Percentiles rank a stretch among this genome's conserved stretches.
Conservation (phyloP, 2,329 filamentous ascomycete genomes). For the Colletotrichum eleusines region DNA sequence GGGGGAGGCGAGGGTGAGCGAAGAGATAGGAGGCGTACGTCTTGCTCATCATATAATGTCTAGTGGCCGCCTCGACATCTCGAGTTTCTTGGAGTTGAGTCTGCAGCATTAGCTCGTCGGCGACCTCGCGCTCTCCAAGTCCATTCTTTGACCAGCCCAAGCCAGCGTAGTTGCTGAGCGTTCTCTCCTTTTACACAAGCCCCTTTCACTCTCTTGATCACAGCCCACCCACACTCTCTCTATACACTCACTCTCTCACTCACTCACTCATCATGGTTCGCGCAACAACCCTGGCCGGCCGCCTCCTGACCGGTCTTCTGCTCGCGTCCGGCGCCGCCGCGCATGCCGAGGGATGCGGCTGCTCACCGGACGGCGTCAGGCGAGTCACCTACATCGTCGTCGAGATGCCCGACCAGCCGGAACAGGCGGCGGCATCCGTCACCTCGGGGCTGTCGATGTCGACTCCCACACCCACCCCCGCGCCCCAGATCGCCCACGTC, state of each 20-base stretch:
- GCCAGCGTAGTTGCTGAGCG: conserved; percentile 25
- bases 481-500: conserved; percentile 25
- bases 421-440: conserved; percentile 2
- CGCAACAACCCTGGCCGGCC: conserved; percentile 19
- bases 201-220: not conserved
- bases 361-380: conserved; percentile 31
- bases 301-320: conserved; percentile 27
- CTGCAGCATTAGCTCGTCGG: conserved; percentile 31
- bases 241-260: not conserved
- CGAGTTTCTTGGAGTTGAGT: not conserved
- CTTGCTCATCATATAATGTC: conserved; percentile 25
- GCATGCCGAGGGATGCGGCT: conserved; percentile 38
- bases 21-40: not conserved
- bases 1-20: not conserved
- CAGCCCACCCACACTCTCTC: too few species aligned
- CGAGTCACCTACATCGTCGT: conserved; percentile 43
- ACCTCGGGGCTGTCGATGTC: conserved; percentile 15
- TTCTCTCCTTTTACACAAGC: conserved; percentile 25
- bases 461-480: conserved; percentile 13
- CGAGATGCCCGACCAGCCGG: conserved; percentile 41
- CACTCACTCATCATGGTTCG: conserved; percentile 28
- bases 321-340: conserved; percentile 30
- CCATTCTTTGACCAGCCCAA: conserved; percentile 10
- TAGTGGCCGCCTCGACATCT: conserved; percentile 14
- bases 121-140: conserved; percentile 19